Base-by-base conservation (phyloP, 306 rosid species). In the Ammopiptanthus mongolicus region DNA sequence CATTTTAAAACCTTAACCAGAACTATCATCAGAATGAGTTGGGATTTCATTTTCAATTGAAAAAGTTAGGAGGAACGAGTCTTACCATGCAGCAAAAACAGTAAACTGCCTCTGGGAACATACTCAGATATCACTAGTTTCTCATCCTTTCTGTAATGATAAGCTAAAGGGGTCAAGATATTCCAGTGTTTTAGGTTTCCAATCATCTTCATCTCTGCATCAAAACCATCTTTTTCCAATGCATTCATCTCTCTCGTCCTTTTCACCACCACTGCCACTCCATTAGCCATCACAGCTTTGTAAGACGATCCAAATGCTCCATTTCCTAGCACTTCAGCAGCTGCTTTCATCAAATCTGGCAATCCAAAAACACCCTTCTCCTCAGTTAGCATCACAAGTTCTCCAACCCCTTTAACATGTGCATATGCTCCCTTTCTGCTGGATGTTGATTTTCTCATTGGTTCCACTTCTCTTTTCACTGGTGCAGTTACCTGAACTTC, bases 231-330 rank as follows among this genome's bases (percentile, higher is more conserved):
- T 87, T 73, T 89, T 6, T 80, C 90, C 50, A 87, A 64, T 6
- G 79, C 78, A 80, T 83, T 94, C 89, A 91, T 83, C 52, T 88
- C 97, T 57, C 83, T 85, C 15, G 85, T 86, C 80, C 98, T 88
- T 79, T 94, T 94, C 68, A 89, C 98, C 31, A 88, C 97, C 65
- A 94, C 97, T 3, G 96, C 85, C 8, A 88, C 74, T 25, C 97
- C 97, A 78, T 91, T 90, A 11, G 81, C 78, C 91, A 94, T 82
- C 13, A 89, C 85, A 9, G 96, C 97, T 80, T 89, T 94, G 71
- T 94, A 94, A 33, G 96, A 86, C 0, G 94, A 94, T 15, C 96
- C 94, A 58, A 84, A 70, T 15, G 85, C 83, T 15, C 98, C 96
- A 66, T 82, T 87, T 23, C 96, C 93, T 8, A 94, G 82, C 12